phyloP scores from a whole-genome alignment of 2,329 filamentous ascomycete genomes.

The Fusarium dlaminii region DNA sequence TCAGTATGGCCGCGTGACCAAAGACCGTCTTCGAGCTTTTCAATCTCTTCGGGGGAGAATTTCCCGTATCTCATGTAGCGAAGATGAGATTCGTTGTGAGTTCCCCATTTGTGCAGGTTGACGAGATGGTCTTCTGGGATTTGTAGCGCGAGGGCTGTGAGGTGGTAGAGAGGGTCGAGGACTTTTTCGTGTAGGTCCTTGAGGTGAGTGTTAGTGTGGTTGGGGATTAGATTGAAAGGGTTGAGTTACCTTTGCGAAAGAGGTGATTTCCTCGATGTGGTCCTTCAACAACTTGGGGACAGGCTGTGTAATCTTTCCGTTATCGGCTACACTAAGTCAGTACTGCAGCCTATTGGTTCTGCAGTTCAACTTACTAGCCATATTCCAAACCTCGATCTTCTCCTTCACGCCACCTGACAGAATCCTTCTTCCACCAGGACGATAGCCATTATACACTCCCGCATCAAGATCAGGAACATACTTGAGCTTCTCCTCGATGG shows the following conservation, averaged over 20 bases:
- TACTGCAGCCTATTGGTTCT: rapidly evolving
- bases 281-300: background rate
- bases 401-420: slow-evolving; percentile 51
- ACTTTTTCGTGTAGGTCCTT: slow-evolving; percentile 59
- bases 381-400: slow-evolving; percentile 52
- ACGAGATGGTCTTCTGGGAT: slow-evolving; percentile 66
- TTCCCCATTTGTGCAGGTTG: slow-evolving; percentile 64
- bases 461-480: slow-evolving; percentile 57
- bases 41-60: slow-evolving; percentile 58
- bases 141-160: slow-evolving; percentile 70
- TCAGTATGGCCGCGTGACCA: slow-evolving; percentile 65
- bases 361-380: slow-evolving; percentile 44
- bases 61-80: slow-evolving; percentile 69
- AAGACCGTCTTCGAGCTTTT: slow-evolving; percentile 52
- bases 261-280: slow-evolving; percentile 20
- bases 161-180: slow-evolving; percentile 64
- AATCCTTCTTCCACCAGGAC: slow-evolving; percentile 55
- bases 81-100: slow-evolving; percentile 68
- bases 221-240: background rate
- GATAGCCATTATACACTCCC: slow-evolving; percentile 67
- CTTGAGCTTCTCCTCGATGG: slow-evolving; percentile 68
- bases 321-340: slow-evolving; percentile 30
- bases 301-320: slow-evolving; percentile 45
- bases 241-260: slow-evolving; percentile 21
- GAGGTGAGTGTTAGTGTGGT: background rate